A percentile compares a stretch with the other conserved stretches of the same genome.
phyloP scores from a whole-genome alignment of 139 green algal species.

The Picochlorum sp. region DNA sequence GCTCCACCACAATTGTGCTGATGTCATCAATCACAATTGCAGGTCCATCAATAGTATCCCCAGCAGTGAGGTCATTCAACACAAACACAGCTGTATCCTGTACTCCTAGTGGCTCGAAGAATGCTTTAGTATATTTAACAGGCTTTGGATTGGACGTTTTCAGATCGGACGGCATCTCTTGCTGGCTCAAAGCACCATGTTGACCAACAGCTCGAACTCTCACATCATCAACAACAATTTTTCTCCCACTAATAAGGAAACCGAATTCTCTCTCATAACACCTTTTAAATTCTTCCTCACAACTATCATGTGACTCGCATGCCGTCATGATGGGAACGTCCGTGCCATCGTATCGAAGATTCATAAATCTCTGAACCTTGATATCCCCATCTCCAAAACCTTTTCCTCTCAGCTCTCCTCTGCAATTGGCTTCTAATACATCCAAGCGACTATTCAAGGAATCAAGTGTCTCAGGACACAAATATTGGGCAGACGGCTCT shows the following conservation, averaged over 20 bases:
- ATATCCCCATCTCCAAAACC: constrained; percentile 15
- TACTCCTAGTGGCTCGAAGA: constrained; percentile 52
- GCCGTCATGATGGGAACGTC: constrained; percentile 88
- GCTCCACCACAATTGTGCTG: constrained; percentile 88
- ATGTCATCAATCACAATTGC: constrained; percentile 91
- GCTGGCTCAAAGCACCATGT: neutral
- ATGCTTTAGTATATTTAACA: constrained; percentile 29
- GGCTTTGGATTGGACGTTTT: constrained; percentile 30
- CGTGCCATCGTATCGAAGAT: constrained; percentile 87
- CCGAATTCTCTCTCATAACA: constrained; percentile 84
- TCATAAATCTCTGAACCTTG: constrained; percentile 64
- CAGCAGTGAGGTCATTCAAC: constrained; percentile 49
- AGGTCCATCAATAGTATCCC: constrained; percentile 65
- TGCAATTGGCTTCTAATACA: constrained; percentile 35
- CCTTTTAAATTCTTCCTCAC: constrained; percentile 29
- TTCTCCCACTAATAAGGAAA: constrained; percentile 72
- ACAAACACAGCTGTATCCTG: constrained; percentile 67
- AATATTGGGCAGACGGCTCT: constrained; percentile 49
- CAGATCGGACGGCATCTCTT: neutral
- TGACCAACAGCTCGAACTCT: constrained; percentile 44
- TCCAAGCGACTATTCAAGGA: constrained; percentile 48
- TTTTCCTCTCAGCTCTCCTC: constrained; percentile 28
- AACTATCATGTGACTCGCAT: constrained; percentile 15
- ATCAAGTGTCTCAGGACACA: constrained; percentile 17
- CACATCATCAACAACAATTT: constrained; percentile 82